phyloP scores from a whole-genome alignment of 2,329 filamentous ascomycete genomes.

The Cercospora beticola region DNA sequence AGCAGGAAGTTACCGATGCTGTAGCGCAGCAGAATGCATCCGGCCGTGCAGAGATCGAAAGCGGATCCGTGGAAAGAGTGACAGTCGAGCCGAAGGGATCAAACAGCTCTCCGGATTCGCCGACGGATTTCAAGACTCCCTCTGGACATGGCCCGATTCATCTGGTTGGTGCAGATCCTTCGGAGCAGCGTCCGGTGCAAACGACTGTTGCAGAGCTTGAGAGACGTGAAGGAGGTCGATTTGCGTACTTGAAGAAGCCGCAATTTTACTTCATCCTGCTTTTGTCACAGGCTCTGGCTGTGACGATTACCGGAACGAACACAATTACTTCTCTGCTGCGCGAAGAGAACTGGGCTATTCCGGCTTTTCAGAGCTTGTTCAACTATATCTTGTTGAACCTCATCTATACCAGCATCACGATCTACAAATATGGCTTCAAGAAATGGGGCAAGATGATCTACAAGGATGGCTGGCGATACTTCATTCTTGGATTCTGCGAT shows the following conservation, averaged over 20 bases:
- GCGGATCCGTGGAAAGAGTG: slow-evolving; percentile 31
- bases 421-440: slow-evolving; percentile 75
- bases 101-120: slow-evolving; percentile 22
- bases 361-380: slow-evolving; percentile 93
- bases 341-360: slow-evolving; percentile 70
- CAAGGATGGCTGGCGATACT: slow-evolving; percentile 86
- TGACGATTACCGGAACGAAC: slow-evolving; percentile 90
- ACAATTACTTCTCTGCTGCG: slow-evolving; percentile 80
- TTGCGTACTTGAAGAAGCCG: slow-evolving; percentile 73
- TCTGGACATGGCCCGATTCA: slow-evolving; percentile 41
- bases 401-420: slow-evolving; percentile 76
- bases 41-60: neutral
- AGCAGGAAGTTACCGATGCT: slow-evolving; percentile 6
- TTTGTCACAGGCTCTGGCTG: slow-evolving; percentile 73
- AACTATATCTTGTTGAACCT: slow-evolving; percentile 83
- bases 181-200: slow-evolving; percentile 34
- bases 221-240: slow-evolving; percentile 46
- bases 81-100: slow-evolving; percentile 36
- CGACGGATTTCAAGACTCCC: slow-evolving; percentile 23
- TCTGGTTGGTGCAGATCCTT: slow-evolving; percentile 32
- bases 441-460: slow-evolving; percentile 64
- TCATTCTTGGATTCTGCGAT: slow-evolving; percentile 88
- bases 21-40: slow-evolving; percentile 13
- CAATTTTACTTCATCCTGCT: slow-evolving; percentile 85
- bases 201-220: slow-evolving; percentile 45